phyloP scores from a whole-genome alignment of 768 basidiomycete species.

The Psilocybe tampanensis region DNA sequence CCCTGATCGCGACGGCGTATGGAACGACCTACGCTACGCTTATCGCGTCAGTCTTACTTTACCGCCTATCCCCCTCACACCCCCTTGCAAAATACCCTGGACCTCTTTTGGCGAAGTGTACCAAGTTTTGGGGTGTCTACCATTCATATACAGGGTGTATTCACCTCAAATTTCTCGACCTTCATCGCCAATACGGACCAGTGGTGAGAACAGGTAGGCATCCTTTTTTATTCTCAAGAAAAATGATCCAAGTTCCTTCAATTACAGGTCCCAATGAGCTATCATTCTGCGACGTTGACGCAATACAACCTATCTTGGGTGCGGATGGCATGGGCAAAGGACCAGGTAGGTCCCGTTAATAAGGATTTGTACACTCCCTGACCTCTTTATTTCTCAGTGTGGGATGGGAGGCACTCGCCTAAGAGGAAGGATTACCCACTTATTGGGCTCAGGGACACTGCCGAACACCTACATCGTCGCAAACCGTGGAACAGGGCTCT shows the following conservation, averaged over 20 bases:
- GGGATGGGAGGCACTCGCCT: slow-evolving; percentile 29
- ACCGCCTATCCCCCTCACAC: slow-evolving; percentile 47
- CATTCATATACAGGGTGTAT: slow-evolving; percentile 38
- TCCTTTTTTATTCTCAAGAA: neutral
- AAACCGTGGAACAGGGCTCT: slow-evolving; percentile 43
- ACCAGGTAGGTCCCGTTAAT: slow-evolving; percentile 26
- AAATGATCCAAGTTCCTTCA: neutral
- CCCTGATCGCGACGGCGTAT: neutral
- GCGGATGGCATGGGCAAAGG: slow-evolving; percentile 44
- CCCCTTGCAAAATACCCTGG: slow-evolving; percentile 43
- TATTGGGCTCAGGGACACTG: slow-evolving; percentile 32
- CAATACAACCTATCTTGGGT: slow-evolving; percentile 38
- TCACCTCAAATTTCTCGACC: slow-evolving; percentile 40
- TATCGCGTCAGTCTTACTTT: slow-evolving; percentile 25
- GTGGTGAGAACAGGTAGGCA: slow-evolving; percentile 53
- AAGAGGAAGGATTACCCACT: slow-evolving; percentile 19
- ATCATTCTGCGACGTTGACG: slow-evolving; percentile 33
- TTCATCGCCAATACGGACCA: slow-evolving; percentile 58
- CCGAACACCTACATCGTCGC: slow-evolving; percentile 37
- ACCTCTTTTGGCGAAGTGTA: slow-evolving; percentile 39
- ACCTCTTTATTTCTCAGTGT: slow-evolving; percentile 23
- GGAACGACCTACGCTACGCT: slow-evolving; percentile 12
- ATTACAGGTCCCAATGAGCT: slow-evolving; percentile 48
- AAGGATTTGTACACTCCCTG: neutral
- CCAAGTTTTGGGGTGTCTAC: slow-evolving; percentile 39